A percentile compares a stretch with the other conserved stretches of the same genome.
phyloP scores from a whole-genome alignment of 495 filamentous ascomycete species.

The Aspergillus biplanus region DNA sequence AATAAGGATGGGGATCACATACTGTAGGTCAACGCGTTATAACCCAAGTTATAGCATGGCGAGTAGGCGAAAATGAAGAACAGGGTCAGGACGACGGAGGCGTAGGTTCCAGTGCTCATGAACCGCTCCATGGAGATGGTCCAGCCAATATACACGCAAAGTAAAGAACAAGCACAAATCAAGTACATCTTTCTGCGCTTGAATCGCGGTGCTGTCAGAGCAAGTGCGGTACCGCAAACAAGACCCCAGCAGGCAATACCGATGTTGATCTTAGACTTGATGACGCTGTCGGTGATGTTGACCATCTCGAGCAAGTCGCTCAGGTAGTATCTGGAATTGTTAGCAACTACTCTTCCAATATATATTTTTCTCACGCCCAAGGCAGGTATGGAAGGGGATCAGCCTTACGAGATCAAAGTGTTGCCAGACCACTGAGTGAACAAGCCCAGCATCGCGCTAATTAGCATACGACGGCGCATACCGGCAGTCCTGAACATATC shows the following conservation, averaged over 20 bases:
- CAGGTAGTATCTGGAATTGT: slow-evolving; percentile 52
- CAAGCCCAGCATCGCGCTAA: slow-evolving; percentile 59
- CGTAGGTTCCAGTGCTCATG: slow-evolving; percentile 42
- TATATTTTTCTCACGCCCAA: not conserved
- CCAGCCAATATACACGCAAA: slow-evolving; percentile 61
- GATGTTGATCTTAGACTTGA: slow-evolving; percentile 60
- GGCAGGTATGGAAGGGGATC: slow-evolving; percentile 1
- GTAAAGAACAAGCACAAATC: slow-evolving; percentile 52
- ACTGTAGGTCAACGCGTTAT: slow-evolving; percentile 71
- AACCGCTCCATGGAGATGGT: slow-evolving; percentile 61
- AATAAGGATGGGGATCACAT: slow-evolving; percentile 20
- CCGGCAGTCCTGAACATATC: slow-evolving; percentile 58
- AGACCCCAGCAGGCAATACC: slow-evolving; percentile 61
- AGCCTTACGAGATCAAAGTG: slow-evolving; percentile 57
- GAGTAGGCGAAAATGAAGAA: slow-evolving; percentile 68
- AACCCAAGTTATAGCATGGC: slow-evolving; percentile 69
- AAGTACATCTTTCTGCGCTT: slow-evolving; percentile 63
- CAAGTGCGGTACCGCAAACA: slow-evolving; percentile 53
- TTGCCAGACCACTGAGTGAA: slow-evolving; percentile 72
- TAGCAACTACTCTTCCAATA: not conserved
- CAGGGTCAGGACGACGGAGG: slow-evolving; percentile 54
- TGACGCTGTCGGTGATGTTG: slow-evolving; percentile 52
- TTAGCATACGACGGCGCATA: slow-evolving; percentile 59
- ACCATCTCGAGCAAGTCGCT: slow-evolving; percentile 53
- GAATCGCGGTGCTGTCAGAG: slow-evolving; percentile 56